These are phyloP conservation scores for Stenocarpella maydis DNA, from an alignment of 2,329 filamentous ascomycete species.

Conservation along the genomic window DNA sequence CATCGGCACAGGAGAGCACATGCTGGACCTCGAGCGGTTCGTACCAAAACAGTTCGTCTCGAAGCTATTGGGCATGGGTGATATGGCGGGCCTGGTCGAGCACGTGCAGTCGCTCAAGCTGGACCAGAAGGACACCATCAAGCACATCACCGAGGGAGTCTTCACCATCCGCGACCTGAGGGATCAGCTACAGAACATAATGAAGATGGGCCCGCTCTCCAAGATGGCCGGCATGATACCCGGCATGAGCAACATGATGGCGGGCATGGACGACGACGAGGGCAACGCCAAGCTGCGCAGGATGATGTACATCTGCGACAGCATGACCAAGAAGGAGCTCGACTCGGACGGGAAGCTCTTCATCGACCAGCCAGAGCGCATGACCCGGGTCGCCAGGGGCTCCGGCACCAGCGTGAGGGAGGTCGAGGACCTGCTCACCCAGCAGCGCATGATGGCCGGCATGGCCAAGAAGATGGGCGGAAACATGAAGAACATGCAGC, in stretches of 20 bases:
- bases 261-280: conserved; percentile 96
- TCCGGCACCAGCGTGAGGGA: conserved; percentile 91
- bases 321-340: conserved; percentile 95
- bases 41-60: conserved; percentile 92
- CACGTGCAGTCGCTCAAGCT: conserved; percentile 96
- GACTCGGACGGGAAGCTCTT: conserved; percentile 96
- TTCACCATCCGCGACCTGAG: conserved; percentile 94
- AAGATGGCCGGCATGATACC: conserved; percentile 99
- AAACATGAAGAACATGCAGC: conserved; percentile 97
- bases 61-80: conserved; percentile 95
- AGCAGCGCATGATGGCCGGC: conserved; percentile 97
- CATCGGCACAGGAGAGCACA: conserved; percentile 96
- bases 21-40: conserved; percentile 93
- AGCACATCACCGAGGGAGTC: conserved; percentile 96
- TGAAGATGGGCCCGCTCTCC: conserved; percentile 98
- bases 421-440: conserved; percentile 95
- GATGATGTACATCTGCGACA: conserved; percentile 99
- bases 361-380: conserved; percentile 87
- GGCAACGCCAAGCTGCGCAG: conserved; percentile 92
- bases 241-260: conserved; percentile 91
- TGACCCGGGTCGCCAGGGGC: conserved; percentile 89
- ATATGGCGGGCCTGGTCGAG: conserved; percentile 93
- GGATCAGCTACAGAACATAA: conserved; percentile 96
- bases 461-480: conserved; percentile 99
- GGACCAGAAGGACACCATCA: conserved; percentile 98